phyloP scores from a whole-genome alignment of 2,329 filamentous ascomycete species.

The Zymoseptoria brevis region DNA sequence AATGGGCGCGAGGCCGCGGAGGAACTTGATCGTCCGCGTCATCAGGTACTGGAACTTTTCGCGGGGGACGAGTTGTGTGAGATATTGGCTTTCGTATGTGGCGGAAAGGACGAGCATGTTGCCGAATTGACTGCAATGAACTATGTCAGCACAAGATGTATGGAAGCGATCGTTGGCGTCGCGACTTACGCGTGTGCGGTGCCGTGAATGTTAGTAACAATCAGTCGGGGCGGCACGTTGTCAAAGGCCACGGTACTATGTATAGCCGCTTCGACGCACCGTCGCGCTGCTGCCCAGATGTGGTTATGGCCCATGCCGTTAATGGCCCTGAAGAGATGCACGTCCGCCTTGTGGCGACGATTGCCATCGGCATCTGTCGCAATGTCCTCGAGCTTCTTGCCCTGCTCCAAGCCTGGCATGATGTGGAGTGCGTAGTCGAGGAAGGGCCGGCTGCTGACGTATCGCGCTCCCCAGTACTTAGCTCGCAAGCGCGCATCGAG shows the following conservation, averaged over 20 bases:
- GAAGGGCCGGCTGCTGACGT: slow-evolving; percentile 81
- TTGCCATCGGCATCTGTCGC: slow-evolving; percentile 26
- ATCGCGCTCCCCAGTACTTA: slow-evolving; percentile 89
- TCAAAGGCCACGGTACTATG: slow-evolving; percentile 80
- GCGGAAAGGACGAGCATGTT: slow-evolving; percentile 88
- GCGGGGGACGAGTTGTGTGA: slow-evolving; percentile 51
- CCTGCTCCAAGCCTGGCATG: slow-evolving; percentile 26
- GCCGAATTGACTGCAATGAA: slow-evolving; percentile 71
- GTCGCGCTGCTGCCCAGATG: slow-evolving; percentile 27
- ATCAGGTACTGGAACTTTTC: slow-evolving; percentile 55
- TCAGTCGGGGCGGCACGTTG: slow-evolving; percentile 57
- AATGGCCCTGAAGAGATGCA: slow-evolving; percentile 31
- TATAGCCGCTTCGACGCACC: slow-evolving; percentile 66
- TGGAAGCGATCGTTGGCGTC: too few species aligned
- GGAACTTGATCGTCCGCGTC: slow-evolving; percentile 65
- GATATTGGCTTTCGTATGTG: slow-evolving; percentile 53
- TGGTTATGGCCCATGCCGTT: slow-evolving; percentile 19
- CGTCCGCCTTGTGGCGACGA: slow-evolving; percentile 26
- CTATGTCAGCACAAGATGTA: too few species aligned
- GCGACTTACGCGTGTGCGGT: slow-evolving; percentile 78
- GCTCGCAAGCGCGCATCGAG: slow-evolving; percentile 76
- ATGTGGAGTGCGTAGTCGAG: slow-evolving; percentile 53
- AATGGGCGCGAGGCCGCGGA: slow-evolving; percentile 60
- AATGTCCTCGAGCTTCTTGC: slow-evolving; percentile 16
- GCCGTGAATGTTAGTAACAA: slow-evolving; percentile 93